Conservation (phyloP, 2,329 filamentous ascomycete species). For the Aspergillus quadricinctus region DNA sequence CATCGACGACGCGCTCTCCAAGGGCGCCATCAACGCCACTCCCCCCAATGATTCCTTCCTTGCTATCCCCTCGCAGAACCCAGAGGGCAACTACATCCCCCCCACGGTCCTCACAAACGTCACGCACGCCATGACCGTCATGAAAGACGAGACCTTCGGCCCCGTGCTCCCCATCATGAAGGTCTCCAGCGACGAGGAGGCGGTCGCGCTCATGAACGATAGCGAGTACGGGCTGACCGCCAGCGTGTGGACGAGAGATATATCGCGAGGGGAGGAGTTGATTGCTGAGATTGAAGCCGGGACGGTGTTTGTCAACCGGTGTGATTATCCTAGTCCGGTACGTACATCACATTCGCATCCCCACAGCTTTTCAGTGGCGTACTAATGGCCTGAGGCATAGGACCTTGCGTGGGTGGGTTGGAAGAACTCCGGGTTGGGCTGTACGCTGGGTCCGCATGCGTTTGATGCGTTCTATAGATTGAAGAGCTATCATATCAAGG, state of each 20-base stretch:
- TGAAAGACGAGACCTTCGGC: slow-evolving; percentile 91
- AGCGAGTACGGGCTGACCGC: slow-evolving; percentile 87
- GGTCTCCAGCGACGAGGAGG: slow-evolving; percentile 73
- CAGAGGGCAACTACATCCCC: slow-evolving; percentile 74
- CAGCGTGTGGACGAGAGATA: slow-evolving; percentile 90
- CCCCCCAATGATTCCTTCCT: slow-evolving; percentile 71
- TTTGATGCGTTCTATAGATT: slow-evolving; percentile 91
- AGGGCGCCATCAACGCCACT: slow-evolving; percentile 75
- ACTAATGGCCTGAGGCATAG: slow-evolving; percentile 39
- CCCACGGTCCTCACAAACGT: slow-evolving; percentile 76
- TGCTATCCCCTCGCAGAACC: slow-evolving; percentile 50
- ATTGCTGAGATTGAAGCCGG: slow-evolving; percentile 79
- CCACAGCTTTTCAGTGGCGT: not conserved
- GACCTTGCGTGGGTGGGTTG: slow-evolving; percentile 88
- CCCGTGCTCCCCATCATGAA: slow-evolving; percentile 85
- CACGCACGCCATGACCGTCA: slow-evolving; percentile 75
- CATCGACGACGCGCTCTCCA: slow-evolving; percentile 72
- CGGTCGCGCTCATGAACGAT: slow-evolving; percentile 80
- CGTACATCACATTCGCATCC: slow-evolving; percentile 33
- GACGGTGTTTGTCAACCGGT: slow-evolving; percentile 89
- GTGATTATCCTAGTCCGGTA: slow-evolving; percentile 84
- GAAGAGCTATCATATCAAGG: slow-evolving; percentile 82
- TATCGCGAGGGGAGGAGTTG: slow-evolving; percentile 65
- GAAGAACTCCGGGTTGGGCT: slow-evolving; percentile 89
- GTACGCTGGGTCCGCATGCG: slow-evolving; percentile 77